Evolutionary conservation across 352 stramenopile genomes (phyloP).

Genomic region (Globisporangium mamillatum): DNA sequence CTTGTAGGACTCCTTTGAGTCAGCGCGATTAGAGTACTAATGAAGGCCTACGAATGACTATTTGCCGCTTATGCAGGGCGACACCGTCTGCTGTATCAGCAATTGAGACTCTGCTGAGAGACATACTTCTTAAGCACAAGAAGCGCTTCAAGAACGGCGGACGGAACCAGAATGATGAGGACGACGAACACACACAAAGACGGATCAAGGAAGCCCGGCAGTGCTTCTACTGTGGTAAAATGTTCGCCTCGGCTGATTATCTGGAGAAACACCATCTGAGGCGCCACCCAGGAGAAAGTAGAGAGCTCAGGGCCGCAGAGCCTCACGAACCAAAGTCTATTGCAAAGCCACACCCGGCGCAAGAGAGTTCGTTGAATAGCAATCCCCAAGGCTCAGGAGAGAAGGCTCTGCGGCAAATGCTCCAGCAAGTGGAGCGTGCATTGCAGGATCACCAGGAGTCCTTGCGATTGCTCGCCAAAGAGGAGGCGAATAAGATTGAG

Average conservation of each 20-base stretch:
- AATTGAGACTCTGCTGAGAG: constrained; percentile 52
- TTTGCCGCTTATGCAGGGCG: constrained; percentile 24
- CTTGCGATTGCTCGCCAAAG: constrained; percentile 40
- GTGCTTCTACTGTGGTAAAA: constrained; percentile 61
- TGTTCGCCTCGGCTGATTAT: constrained; percentile 62
- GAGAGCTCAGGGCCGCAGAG: constrained; percentile 14
- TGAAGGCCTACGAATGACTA: not conserved
- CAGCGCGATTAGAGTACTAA: not conserved
- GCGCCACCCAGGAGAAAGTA: constrained; percentile 36
- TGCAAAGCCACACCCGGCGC: constrained; percentile 2
- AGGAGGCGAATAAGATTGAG: constrained; percentile 47
- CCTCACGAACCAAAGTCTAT: not conserved
- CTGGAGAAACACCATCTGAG: constrained; percentile 62
- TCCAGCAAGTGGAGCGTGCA: constrained; percentile 42
- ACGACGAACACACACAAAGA: not conserved
- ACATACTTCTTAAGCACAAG: constrained; percentile 35
- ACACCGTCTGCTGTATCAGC: constrained; percentile 52
- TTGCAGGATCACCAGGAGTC: constrained; percentile 49
- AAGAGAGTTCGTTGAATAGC: constrained; percentile 9
- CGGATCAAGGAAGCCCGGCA: constrained; percentile 41
- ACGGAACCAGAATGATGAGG: constrained; percentile 9
- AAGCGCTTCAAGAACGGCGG: not conserved
- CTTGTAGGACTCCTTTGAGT: not conserved
- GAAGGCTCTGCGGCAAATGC: constrained; percentile 43
- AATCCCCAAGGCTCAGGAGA: constrained; percentile 7